Conservation (phyloP, 2,329 filamentous ascomycete species). For the Alternaria consortialis region DNA sequence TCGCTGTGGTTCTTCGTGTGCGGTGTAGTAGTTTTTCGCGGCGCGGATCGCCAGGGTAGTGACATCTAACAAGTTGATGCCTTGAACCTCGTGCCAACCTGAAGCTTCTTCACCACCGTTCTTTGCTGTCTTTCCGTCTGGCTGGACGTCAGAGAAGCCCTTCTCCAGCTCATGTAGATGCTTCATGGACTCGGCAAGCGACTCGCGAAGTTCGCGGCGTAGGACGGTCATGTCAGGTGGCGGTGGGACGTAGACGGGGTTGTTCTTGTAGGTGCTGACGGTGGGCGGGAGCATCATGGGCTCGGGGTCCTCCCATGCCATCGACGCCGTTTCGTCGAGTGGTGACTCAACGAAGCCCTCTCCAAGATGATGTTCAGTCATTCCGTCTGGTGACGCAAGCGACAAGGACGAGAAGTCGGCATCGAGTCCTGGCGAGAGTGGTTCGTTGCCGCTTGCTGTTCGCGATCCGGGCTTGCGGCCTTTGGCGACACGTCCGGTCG, state of each 20-base stretch:
- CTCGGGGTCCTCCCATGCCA: constrained; percentile 68
- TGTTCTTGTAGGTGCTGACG: constrained; percentile 91
- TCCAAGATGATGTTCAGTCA: constrained; percentile 42
- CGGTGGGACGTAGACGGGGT: constrained; percentile 80
- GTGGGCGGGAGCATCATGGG: constrained; percentile 92
- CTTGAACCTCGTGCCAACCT: constrained; percentile 86
- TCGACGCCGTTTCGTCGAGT: constrained; percentile 59
- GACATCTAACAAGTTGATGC: constrained; percentile 89
- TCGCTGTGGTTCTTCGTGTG: constrained; percentile 85
- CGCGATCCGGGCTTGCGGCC: constrained; percentile 62
- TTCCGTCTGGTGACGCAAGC: constrained; percentile 30
- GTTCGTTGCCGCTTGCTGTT: constrained; percentile 44
- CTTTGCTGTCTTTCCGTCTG: constrained; percentile 13
- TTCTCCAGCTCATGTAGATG: constrained; percentile 69
- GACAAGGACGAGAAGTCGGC: constrained; percentile 40
- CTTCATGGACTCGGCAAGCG: constrained; percentile 73
- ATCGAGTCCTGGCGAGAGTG: constrained; percentile 36
- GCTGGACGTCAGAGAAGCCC: constrained; percentile 30
- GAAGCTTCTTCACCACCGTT: constrained; percentile 54
- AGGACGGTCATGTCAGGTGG: constrained; percentile 85
- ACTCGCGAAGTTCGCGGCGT: constrained; percentile 72
- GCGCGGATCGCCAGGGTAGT: constrained; percentile 95
- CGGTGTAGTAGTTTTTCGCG: constrained; percentile 95
- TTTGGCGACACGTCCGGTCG: constrained; percentile 84
- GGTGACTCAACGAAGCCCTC: constrained; percentile 62